Evolutionary conservation across 2,329 filamentous ascomycete genomes (phyloP), one percentile per base, ranked within the genome.

Genomic region (Tolypocladium nubicola): DNA sequence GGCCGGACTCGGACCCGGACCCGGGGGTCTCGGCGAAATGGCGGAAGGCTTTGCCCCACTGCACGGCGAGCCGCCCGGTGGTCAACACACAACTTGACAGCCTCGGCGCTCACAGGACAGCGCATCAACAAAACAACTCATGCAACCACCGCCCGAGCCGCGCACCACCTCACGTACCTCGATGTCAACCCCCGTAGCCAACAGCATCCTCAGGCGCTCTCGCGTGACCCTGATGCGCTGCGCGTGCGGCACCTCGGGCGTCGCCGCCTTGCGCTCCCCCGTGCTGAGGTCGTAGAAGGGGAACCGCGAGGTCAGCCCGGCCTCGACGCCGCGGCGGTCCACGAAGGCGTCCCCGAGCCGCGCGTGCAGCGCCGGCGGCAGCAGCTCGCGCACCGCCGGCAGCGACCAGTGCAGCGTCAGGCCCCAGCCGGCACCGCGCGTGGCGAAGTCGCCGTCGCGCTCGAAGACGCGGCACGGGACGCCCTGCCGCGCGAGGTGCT

Each of bases 371-470:
- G 76, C 68, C 0, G 73, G 65, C 0, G 82, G 79, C 35, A 86
- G 70, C 26, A 85, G 71, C 9, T 72, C 65, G 50, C 77, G 73
- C 45, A 86, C 70, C 1, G 73, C 74, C 0, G 78, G 73, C 11
- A 85, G 73, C 5, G 79, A 81, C 83, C 83, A 87, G 65, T 86
- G 81, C 57, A 87, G 71, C 0, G 83, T 86, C 57, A 87, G 71
- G 3, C 82, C 84, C 85, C 83, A 87, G 60, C 84, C 83, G 4
- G 75, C 71, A 23, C 70, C 79, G 38, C 76, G 79, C 35, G 73
- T 73, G 57, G 68, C 71, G 47, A 79, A 71, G 45, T 78, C 73
- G 6, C 64, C 58, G 61, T 81, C 76, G n/a, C 79, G 75, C 64
- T 83, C 81, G 61, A 80, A 83, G 54, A 84, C 71, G 35, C 67